These are phyloP conservation scores for Psilocybe sp. DNA, from an alignment of 768 basidiomycete species.

Conservation along the genomic window DNA sequence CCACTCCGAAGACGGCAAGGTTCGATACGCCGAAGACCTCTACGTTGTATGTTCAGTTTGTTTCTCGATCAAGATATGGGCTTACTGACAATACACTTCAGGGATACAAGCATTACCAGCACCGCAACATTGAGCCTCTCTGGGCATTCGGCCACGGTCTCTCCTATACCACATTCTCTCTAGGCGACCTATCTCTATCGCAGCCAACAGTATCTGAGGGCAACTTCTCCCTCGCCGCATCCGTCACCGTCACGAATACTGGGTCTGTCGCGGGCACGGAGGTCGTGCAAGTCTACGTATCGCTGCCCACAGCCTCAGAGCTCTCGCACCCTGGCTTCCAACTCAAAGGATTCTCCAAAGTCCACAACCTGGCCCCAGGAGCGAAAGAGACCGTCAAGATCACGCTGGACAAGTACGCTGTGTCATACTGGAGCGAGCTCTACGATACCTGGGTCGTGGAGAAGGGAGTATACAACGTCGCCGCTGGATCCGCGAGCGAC, in stretches of 20 bases:
- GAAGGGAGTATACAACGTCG: constrained; percentile 52
- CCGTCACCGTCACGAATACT: constrained; percentile 44
- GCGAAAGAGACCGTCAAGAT: constrained; percentile 36
- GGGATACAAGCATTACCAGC: constrained; percentile 54
- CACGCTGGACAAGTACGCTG: constrained; percentile 50
- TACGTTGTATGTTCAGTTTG: neutral
- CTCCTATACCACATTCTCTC: constrained; percentile 58
- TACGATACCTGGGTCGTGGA: constrained; percentile 57
- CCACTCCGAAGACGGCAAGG: constrained; percentile 40
- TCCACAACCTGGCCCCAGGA: constrained; percentile 37
- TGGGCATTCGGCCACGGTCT: constrained; percentile 61
- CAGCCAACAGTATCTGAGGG: constrained; percentile 30
- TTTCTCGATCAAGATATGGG: constrained; percentile 1
- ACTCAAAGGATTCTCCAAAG: constrained; percentile 48
- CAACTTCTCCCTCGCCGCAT: constrained; percentile 28
- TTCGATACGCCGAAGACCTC: constrained; percentile 44
- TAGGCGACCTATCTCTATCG: constrained; percentile 34
- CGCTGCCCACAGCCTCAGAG: constrained; percentile 33
- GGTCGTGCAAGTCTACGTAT: constrained; percentile 46
- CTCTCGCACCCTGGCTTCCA: constrained; percentile 44
- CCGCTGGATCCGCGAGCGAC: constrained; percentile 54
- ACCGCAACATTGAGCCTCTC: constrained; percentile 38
- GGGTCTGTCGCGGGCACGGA: constrained; percentile 44
- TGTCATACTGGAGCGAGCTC: constrained; percentile 65
- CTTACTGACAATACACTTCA: constrained; percentile 37